phyloP scores from a whole-genome alignment of 2,329 filamentous ascomycete genomes.

The Pseudogymnoascus sp. region DNA sequence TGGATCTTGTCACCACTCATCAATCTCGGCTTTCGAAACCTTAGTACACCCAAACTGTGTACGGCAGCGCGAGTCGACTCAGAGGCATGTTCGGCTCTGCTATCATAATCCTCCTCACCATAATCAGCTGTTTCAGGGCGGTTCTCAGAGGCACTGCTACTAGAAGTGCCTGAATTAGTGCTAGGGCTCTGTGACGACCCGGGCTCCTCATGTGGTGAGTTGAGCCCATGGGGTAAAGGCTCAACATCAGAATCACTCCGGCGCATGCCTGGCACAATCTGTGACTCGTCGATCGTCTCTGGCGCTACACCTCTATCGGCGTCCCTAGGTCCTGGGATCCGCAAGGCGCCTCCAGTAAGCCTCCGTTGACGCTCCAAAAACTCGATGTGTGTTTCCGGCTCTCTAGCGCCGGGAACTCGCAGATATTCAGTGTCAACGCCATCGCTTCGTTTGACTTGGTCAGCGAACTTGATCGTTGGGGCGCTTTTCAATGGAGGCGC shows the following conservation, averaged over 20 bases:
- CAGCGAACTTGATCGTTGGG: constrained; percentile 52
- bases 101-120: constrained; percentile 16
- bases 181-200: background rate
- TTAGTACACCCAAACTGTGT: constrained; percentile 27
- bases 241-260: constrained; percentile 6
- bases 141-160: background rate
- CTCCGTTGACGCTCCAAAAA: constrained; percentile 81
- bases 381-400: constrained; percentile 73
- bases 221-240: background rate
- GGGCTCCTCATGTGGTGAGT: background rate
- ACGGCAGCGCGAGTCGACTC: constrained; percentile 22
- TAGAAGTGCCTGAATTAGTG: constrained; percentile 1
- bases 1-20: constrained; percentile 28
- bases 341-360: constrained; percentile 62
- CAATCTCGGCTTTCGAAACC: constrained; percentile 37
- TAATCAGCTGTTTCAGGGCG: background rate
- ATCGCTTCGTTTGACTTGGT: constrained; percentile 55
- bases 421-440: constrained; percentile 44
- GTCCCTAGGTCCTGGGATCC: constrained; percentile 87
- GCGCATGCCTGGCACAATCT: background rate
- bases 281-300: constrained; percentile 40
- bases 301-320: constrained; percentile 76
- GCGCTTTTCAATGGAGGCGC: constrained; percentile 17
- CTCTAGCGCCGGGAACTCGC: constrained; percentile 43
- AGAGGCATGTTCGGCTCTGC: constrained; percentile 24